phyloP scores from a whole-genome alignment of 1,284 basidiomycete species.

The Agaricales sp. region DNA sequence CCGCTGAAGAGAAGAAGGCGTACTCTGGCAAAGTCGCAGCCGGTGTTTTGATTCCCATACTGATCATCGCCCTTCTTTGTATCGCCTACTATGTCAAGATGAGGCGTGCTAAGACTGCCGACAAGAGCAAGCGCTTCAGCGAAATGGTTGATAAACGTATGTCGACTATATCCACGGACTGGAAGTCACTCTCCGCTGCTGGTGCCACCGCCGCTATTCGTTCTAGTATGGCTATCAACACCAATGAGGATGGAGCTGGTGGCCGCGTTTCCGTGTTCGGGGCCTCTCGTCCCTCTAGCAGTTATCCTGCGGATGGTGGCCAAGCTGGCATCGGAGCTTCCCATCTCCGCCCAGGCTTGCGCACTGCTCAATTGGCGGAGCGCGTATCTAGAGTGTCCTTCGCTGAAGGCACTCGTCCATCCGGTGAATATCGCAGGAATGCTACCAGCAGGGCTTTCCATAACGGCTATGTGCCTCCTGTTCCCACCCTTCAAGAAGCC shows the following conservation, averaged over 20 bases:
- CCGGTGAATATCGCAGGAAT: conserved; percentile 34
- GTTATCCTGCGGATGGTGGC: conserved; percentile 34
- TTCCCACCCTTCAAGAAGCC: conserved; percentile 30
- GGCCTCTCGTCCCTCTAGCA: conserved; percentile 39
- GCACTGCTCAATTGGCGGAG: conserved; percentile 24
- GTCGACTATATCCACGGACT: conserved; percentile 69
- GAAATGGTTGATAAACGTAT: conserved; percentile 72
- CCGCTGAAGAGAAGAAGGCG: conserved; percentile 28
- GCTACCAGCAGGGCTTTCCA: conserved; percentile 47
- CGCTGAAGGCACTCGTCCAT: conserved; percentile 38
- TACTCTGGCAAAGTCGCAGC: conserved; percentile 67
- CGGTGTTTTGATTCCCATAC: conserved; percentile 64
- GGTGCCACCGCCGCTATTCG: conserved; percentile 68
- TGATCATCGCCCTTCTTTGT: conserved; percentile 41
- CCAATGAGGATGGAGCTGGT: conserved; percentile 17
- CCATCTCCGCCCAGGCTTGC: conserved; percentile 28
- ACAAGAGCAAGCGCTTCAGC: conserved; percentile 61
- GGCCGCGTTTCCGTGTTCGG: conserved; percentile 42
- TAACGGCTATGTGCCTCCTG: conserved; percentile 40
- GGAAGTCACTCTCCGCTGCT: conserved; percentile 63
- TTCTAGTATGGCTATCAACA: conserved; percentile 47
- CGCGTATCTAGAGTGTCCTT: conserved; percentile 37
- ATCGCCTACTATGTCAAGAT: conserved; percentile 45
- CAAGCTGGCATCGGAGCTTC: conserved; percentile 32
- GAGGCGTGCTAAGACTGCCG: conserved; percentile 43